A percentile compares a stretch with the other conserved stretches of the same genome.
phyloP scores from a whole-genome alignment of 495 filamentous ascomycete genomes.

The Lichenothelia convexa region DNA sequence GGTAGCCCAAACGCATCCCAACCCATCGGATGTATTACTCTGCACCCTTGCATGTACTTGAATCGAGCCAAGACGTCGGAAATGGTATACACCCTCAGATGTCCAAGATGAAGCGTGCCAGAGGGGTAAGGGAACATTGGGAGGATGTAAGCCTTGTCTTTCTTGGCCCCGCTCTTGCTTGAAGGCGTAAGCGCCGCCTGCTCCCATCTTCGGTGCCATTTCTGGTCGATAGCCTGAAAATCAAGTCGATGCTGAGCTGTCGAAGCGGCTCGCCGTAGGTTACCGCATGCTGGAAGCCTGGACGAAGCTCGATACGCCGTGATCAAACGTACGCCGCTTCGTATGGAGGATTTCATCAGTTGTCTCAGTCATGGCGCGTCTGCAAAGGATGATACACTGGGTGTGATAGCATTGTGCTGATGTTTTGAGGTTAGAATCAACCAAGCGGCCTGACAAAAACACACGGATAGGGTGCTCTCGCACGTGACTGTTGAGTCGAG shows the following conservation, averaged over 20 bases:
- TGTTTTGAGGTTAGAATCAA: too few relatives aligned
- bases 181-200: slow-evolving; percentile 10
- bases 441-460: too few relatives aligned
- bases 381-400: too few relatives aligned
- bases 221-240: slow-evolving; percentile 45
- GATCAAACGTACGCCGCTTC: slow-evolving; percentile 6
- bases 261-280: neutral
- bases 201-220: slow-evolving; percentile 52
- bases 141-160: slow-evolving; percentile 53
- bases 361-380: neutral
- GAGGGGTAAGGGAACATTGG: slow-evolving; percentile 94
- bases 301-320: slow-evolving; percentile 3
- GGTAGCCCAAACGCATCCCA: slow-evolving; percentile 90
- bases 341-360: slow-evolving; percentile 9
- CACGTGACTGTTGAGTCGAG: too few relatives aligned
- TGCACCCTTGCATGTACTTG: slow-evolving; percentile 52
- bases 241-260: slow-evolving; percentile 29
- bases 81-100: slow-evolving; percentile 79
- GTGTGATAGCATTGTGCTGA: too few relatives aligned
- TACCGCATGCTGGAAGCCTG: neutral
- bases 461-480: too few relatives aligned
- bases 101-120: slow-evolving; percentile 74
- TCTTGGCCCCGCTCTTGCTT: slow-evolving; percentile 5
- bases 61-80: slow-evolving; percentile 70
- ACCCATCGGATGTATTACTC: slow-evolving; percentile 74